These are phyloP conservation scores for Sphaerostilbella broomeana DNA, from an alignment of 2,329 filamentous ascomycete species.

Conservation along the genomic window DNA sequence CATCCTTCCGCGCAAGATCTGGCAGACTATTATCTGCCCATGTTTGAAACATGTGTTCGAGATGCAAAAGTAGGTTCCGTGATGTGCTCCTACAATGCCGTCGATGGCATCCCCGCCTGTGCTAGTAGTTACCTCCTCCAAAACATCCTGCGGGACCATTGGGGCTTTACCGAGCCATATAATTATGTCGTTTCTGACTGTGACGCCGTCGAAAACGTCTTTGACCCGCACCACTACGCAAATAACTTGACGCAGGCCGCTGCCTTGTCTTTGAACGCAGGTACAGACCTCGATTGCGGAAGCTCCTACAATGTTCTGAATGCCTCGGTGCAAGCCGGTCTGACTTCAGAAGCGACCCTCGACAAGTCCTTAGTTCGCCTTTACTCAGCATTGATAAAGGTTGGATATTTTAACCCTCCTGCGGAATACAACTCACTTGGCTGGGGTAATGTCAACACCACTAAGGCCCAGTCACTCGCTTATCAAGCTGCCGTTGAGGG, in stretches of 20 bases:
- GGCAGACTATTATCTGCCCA: conserved; percentile 60
- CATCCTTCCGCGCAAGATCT: conserved; percentile 55
- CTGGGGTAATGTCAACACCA: conserved; percentile 50
- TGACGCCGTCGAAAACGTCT: conserved; percentile 55
- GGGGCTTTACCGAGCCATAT: conserved; percentile 54
- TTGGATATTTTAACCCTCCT: conserved; percentile 52
- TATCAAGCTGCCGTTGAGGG: conserved; percentile 46
- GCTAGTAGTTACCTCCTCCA: conserved; percentile 56
- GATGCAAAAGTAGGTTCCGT: conserved; percentile 51
- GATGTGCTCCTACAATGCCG: conserved; percentile 58
- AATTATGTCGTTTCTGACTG: conserved; percentile 62
- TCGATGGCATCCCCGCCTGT: conserved; percentile 61
- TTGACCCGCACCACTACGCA: conserved; percentile 35
- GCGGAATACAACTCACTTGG: conserved; percentile 43
- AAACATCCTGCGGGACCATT: conserved; percentile 57
- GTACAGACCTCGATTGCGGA: conserved; percentile 22
- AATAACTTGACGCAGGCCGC: conserved; percentile 28
- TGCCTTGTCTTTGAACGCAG: conserved; percentile 28
- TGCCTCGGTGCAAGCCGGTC: conserved; percentile 35
- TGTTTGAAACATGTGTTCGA: conserved; percentile 57
- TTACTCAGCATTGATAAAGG: conserved; percentile 47
- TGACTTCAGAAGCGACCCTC: conserved; percentile 25
- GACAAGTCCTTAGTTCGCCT: conserved; percentile 30
- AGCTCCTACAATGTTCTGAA: conserved; percentile 20
- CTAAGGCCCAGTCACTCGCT: conserved; percentile 48